These are phyloP conservation scores for Penicillium brevicompactum DNA, from an alignment of 2,329 filamentous ascomycete genomes.

Conservation along the genomic window DNA sequence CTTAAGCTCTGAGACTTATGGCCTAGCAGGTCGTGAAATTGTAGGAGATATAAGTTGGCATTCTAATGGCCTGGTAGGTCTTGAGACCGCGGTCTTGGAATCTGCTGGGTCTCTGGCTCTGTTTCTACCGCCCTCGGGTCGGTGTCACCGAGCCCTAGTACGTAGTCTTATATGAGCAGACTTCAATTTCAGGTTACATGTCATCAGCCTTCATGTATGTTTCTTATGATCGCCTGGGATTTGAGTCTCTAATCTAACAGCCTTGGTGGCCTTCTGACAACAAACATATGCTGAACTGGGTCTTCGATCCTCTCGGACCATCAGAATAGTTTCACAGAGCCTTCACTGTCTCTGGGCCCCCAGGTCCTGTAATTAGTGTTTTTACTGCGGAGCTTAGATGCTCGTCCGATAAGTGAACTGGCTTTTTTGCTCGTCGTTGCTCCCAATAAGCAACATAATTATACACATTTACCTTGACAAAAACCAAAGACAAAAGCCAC, in stretches of 20 bases:
- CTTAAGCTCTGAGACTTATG: too few relatives aligned
- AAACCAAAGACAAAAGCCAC: too few relatives aligned
- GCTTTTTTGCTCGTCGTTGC: too few relatives aligned
- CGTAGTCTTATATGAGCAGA: conserved; percentile 5
- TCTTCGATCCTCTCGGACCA: conserved; percentile 8
- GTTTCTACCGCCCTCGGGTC: conserved; percentile 5
- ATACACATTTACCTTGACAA: too few relatives aligned
- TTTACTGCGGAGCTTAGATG: too few relatives aligned
- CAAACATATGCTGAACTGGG: background rate
- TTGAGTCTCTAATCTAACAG: background rate
- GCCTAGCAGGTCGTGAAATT: too few relatives aligned
- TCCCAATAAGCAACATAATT: too few relatives aligned
- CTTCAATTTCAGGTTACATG: too few relatives aligned
- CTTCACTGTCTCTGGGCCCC: too few relatives aligned
- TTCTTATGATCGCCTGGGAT: conserved; percentile 1
- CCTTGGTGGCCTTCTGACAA: conserved; percentile 1
- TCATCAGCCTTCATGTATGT: background rate
- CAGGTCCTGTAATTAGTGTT: too few relatives aligned
- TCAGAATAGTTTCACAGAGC: too few relatives aligned
- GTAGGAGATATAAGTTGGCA: background rate
- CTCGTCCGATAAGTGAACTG: too few relatives aligned
- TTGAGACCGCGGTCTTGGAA: conserved; percentile 5
- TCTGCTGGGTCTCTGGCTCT: conserved; percentile 4
- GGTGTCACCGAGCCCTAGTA: conserved; percentile 1
- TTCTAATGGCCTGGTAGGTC: conserved; percentile 3